A percentile compares a stretch with the other conserved stretches of the same genome.
Evolutionary conservation across 306 rosid species (phyloP).

Genomic region (Mimosa bimucronata): DNA sequence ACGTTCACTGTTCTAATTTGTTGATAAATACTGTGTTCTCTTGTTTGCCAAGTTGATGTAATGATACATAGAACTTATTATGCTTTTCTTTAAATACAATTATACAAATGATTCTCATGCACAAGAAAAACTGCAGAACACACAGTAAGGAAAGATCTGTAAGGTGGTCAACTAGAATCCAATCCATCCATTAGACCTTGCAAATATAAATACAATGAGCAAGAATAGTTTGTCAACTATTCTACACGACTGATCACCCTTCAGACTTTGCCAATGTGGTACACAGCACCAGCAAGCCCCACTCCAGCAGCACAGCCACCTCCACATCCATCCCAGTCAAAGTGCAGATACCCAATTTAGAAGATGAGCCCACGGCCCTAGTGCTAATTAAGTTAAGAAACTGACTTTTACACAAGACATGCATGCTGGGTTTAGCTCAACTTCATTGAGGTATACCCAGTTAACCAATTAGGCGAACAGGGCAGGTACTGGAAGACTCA

Average conservation of each 20-base stretch:
- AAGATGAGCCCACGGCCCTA: background rate
- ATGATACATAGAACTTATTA: background rate
- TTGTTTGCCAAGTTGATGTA: background rate
- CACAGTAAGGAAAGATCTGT: background rate
- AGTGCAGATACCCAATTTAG: background rate
- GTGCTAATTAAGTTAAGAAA: background rate
- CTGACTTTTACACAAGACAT: background rate
- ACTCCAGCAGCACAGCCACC: background rate
- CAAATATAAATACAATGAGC: background rate
- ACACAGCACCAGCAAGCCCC: background rate
- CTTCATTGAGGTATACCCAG: background rate
- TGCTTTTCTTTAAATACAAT: background rate
- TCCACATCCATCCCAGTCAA: background rate
- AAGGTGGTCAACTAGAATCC: constrained; percentile 3
- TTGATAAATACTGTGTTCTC: background rate
- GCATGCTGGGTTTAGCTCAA: background rate
- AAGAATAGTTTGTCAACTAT: background rate
- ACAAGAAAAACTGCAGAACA: background rate
- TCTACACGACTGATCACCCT: background rate
- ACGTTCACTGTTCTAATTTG: constrained; percentile 15
- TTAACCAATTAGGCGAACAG: background rate
- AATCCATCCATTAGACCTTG: background rate
- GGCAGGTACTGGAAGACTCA: background rate
- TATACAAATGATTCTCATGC: background rate
- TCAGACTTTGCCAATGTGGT: background rate